Evolutionary conservation across 257 asterid genomes (phyloP), one percentile per base, ranked within the genome.

Genomic region (Echites panduratus): DNA sequence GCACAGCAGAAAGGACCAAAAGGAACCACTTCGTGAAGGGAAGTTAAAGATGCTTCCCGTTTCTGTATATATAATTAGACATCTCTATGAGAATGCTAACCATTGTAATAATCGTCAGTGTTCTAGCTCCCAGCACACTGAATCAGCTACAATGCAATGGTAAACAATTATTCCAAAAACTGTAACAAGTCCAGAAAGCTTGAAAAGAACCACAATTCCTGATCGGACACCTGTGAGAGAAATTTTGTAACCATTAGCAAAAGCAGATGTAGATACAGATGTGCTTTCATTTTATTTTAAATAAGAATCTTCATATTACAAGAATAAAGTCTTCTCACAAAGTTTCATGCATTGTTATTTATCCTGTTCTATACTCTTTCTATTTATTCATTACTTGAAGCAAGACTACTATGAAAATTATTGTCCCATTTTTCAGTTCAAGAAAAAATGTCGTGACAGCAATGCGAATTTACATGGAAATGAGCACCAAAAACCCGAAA

Each of bases 141-240:
- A 69, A 61, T 82, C 80, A 2, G 82, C 86, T 40, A 68, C 41
- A 10, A 79, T 75, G 45, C 70, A 74, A 67, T 82, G 83, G 68
- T 79, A 79, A 65, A 75, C 81, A 44, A 79, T 58, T n/a, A 75
- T 45, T 67, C 71, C 32, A 0, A 38, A 24, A 19, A 82, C 76
- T 20, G 79, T 41, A 29, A 69, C 27, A 6, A 82, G 13, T 4
- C 83, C 79, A 29, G 32, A 13, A 79, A 58, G 72, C 74, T 79
- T 1, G 73, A 74, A 17, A 79, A 58, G 64, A 73, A 74, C 8
- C 84, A 78, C 79, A 82, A 29, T 32, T 50, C 74, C 64, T 61
- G 73, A 52, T 82, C 80, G n/a, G 74, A 79, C 77, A 77, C 76
- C 76, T 68, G 80, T 77, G 17, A 64, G 9, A 69, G 29, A 26